Percentiles rank a stretch among this genome's conserved stretches.
Evolutionary conservation across 2,329 filamentous ascomycete species (phyloP).

Genomic region (Coniella vitis): DNA sequence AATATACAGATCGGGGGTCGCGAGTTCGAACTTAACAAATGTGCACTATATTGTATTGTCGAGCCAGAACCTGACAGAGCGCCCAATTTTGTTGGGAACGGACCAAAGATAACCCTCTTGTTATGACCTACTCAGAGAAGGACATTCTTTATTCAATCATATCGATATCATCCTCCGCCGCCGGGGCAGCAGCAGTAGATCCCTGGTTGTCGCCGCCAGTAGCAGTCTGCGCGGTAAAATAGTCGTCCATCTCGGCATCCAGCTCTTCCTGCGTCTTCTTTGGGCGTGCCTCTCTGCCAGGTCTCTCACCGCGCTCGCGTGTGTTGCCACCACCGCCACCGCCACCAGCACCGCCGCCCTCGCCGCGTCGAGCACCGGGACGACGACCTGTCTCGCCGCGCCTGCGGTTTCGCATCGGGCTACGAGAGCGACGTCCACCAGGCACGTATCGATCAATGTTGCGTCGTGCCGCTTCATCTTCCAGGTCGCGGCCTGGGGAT

Average conservation of each 20-base stretch:
- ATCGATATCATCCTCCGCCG: conserved; percentile 22
- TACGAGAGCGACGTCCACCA: conserved; percentile 49
- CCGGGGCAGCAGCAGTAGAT: conserved; percentile 21
- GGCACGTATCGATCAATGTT: conserved; percentile 78
- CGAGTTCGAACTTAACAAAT: too few relatives aligned
- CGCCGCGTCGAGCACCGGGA: conserved; percentile 33
- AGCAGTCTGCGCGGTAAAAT: conserved; percentile 48
- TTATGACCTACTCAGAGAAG: not conserved
- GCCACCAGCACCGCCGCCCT: conserved; percentile 39
- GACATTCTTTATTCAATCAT: conserved; percentile 22
- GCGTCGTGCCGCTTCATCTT: conserved; percentile 54
- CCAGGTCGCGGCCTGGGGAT: conserved; percentile 41
- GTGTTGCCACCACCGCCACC: conserved; percentile 30
- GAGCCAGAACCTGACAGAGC: not conserved
- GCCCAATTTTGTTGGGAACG: too few relatives aligned
- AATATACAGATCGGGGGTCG: too few relatives aligned
- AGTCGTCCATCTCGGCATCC: conserved; percentile 95
- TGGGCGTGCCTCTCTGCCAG: conserved; percentile 49
- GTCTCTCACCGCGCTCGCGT: conserved; percentile 33
- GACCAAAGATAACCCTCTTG: too few relatives aligned
- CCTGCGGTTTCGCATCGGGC: conserved; percentile 42
- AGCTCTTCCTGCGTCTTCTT: conserved; percentile 88
- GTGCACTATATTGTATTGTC: too few relatives aligned
- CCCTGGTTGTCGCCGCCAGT: conserved; percentile 31
- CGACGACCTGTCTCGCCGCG: conserved; percentile 34